phyloP scores from a whole-genome alignment of 140 eudicot genomes.

The Cichorium intybus region DNA sequence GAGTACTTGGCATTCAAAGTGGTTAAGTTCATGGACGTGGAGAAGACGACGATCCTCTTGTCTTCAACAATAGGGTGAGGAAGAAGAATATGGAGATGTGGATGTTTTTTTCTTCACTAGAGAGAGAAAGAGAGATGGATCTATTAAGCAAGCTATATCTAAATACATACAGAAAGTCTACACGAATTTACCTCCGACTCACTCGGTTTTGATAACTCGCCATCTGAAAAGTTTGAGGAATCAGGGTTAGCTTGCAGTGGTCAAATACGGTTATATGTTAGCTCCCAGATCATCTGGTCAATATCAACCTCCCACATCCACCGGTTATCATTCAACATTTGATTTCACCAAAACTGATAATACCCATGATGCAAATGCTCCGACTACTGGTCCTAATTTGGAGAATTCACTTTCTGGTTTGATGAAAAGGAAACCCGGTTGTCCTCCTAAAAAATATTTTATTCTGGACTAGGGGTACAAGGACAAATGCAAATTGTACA shows the following conservation, averaged over 20 bases:
- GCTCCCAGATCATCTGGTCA: conserved; percentile 46
- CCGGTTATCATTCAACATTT: conserved; percentile 2
- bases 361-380: not conserved
- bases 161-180: conserved; percentile 58
- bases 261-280: conserved; percentile 69
- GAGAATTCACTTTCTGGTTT: conserved; percentile 19
- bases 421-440: conserved; percentile 52
- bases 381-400: conserved; percentile 1
- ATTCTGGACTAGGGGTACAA: conserved; percentile 16
- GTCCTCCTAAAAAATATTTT: conserved; percentile 63
- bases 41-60: conserved; percentile 59
- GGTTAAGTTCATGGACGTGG: conserved; percentile 67
- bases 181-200: conserved; percentile 52
- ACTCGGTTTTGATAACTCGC: conserved; percentile 58
- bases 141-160: conserved; percentile 73
- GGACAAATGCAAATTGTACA: conserved; percentile 3
- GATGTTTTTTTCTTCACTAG: no score
- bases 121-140: conserved; percentile 70
- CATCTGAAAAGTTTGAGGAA: conserved; percentile 61
- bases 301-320: conserved; percentile 26
- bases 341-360: not conserved
- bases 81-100: no score
- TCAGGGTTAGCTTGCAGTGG: conserved; percentile 62
- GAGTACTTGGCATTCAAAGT: conserved; percentile 66
- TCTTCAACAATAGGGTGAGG: no score